A percentile compares a stretch with the other conserved stretches of the same genome.
phyloP scores from a whole-genome alignment of 257 asterid species.

The Nyctanthes arbortristis region DNA sequence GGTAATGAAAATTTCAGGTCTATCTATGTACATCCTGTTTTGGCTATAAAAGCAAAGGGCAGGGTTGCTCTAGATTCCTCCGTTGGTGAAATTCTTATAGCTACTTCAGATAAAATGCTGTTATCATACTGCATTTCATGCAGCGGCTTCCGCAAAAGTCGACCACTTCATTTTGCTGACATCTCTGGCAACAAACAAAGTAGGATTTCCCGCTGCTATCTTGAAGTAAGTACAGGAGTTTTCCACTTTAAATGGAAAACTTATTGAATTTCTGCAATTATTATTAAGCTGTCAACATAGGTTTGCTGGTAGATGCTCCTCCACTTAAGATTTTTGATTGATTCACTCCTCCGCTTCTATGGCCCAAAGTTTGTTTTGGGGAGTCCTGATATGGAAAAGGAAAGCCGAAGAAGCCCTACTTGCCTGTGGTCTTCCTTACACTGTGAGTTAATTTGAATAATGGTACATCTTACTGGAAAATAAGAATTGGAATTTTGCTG shows the following conservation, averaged over 20 bases:
- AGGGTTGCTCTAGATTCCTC: not conserved
- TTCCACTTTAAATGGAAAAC: not conserved
- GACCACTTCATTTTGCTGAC: constrained; percentile 85
- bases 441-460: constrained; percentile 54
- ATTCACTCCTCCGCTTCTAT: constrained; percentile 19
- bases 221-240: constrained; percentile 61
- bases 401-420: constrained; percentile 94
- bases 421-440: constrained; percentile 83
- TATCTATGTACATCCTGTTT: not conserved
- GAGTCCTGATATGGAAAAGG: constrained; percentile 87
- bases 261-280: constrained; percentile 3
- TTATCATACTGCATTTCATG: constrained; percentile 22
- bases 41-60: not conserved
- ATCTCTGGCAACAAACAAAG: constrained; percentile 90
- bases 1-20: constrained; percentile 41
- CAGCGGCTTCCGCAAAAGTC: constrained; percentile 79
- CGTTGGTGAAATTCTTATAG: not conserved
- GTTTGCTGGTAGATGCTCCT: not conserved
- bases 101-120: constrained; percentile 10
- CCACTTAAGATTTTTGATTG: not conserved
- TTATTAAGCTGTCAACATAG: constrained; percentile 9
- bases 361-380: constrained; percentile 86
- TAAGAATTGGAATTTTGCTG: too few relatives aligned
- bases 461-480: too few relatives aligned
- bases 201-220: constrained; percentile 96